Evolutionary conservation across 768 basidiomycete genomes (phyloP), one percentile per base, ranked within the genome.

Genomic region (Mycena metata): DNA sequence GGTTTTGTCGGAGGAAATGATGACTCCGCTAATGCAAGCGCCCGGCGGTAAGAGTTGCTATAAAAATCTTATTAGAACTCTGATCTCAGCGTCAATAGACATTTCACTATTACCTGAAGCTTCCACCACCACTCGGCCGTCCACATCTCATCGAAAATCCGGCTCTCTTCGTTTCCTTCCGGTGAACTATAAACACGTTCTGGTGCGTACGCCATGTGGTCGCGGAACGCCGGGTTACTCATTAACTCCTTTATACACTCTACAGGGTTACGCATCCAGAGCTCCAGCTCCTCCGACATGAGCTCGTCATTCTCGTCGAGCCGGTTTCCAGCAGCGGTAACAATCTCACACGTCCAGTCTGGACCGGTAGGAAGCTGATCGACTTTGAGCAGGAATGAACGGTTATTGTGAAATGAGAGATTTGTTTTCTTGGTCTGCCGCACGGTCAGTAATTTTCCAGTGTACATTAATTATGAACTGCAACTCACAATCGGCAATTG

Each of bases 151-250:
- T 64, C 63, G n/a, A 56, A 10, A 60, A 66, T 60, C 11, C 43
- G 65, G 39, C 51, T 50, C 13, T 62, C 60, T 35, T 62, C 60
- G 46, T 35, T 46, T 23, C 45, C 51, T 3, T 23, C 19, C 21
- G 42, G 23, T 19, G 67, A 61, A 13, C 36, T 39, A 51, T 70
- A 77, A 23, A 74, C 67, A 8, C 67, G 26, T 41, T 76, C 68
- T 0, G 76, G 77, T 10, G 60, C 71, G 59, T 78, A 80, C 2
- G 60, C 26, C 42, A 79, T 52, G 12, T 56, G 11, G 6, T 75
- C 71, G 0, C 42, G 9, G 50, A 81, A 79, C n/a, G n/a, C n/a
- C n/a, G n/a, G n/a, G n/a, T n/a, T n/a, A n/a, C n/a, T n/a, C n/a
- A n/a, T n/a, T n/a, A n/a, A 41, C 36, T 64, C 26, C 67, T 63